A percentile compares a stretch with the other conserved stretches of the same genome.
Evolutionary conservation across 108 stramenopile species (phyloP).

Genomic region (Stephanodiscus minutulus): DNA sequence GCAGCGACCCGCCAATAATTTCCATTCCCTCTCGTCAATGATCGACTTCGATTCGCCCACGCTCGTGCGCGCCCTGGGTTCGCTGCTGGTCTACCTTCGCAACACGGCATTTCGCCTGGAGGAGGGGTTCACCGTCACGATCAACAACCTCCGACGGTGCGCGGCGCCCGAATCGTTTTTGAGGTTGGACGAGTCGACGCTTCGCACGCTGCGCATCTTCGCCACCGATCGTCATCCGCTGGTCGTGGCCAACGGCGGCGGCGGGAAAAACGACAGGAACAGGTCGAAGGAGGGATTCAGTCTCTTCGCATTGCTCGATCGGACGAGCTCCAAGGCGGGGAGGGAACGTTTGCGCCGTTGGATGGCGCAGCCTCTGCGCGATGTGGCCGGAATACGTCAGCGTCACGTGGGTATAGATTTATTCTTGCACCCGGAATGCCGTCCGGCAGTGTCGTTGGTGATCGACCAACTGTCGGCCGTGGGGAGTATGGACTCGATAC

Average conservation of each 20-base stretch:
- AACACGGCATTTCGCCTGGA: slow-evolving; percentile 73
- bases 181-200: slow-evolving; percentile 59
- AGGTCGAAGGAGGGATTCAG: slow-evolving; percentile 91
- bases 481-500: slow-evolving; percentile 76
- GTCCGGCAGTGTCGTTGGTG: slow-evolving; percentile 51
- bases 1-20: slow-evolving; percentile 29
- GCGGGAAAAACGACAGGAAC: slow-evolving; percentile 37
- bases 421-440: slow-evolving; percentile 63
- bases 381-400: slow-evolving; percentile 52
- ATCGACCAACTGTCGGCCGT: slow-evolving; percentile 60
- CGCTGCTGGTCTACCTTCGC: slow-evolving; percentile 73
- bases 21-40: slow-evolving; percentile 74
- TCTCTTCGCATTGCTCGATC: slow-evolving; percentile 87
- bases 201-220: slow-evolving; percentile 79
- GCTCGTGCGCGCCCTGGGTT: slow-evolving; percentile 75
- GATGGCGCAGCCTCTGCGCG: slow-evolving; percentile 86
- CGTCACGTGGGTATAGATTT: slow-evolving; percentile 88
- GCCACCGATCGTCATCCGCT: slow-evolving; percentile 82
- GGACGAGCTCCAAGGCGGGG: slow-evolving; percentile 83
- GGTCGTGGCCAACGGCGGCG: slow-evolving; percentile 51
- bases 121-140: slow-evolving; percentile 62
- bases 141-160: slow-evolving; percentile 61
- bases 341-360: slow-evolving; percentile 82
- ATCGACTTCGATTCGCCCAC: slow-evolving; percentile 82
- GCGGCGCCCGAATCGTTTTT: slow-evolving; percentile 62